Evolutionary conservation across 768 basidiomycete genomes (phyloP), one percentile per base, ranked within the genome.

Genomic region (Termitomyces sp.): DNA sequence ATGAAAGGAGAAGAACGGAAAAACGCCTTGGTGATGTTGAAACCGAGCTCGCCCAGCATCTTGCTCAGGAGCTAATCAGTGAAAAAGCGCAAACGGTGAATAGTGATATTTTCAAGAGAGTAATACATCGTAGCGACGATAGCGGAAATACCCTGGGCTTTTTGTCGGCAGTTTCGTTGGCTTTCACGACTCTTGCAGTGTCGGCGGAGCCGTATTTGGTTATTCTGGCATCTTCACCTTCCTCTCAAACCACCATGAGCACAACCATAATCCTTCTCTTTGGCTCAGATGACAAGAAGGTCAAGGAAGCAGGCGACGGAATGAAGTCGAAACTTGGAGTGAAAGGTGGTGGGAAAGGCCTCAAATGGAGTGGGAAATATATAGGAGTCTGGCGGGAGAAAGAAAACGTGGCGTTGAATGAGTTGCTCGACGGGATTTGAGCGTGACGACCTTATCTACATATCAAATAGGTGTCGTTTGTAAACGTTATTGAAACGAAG

Each of bases 331-430:
- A 79, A 62, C 73, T 88, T 31, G 75, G 76, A 9, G 76, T 88
- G 49, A 93, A 87, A 73, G 91, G 91, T 7, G 91, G 91, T 12
- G 89, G 91, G 4, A 91, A 88, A 66, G 90, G 88, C 1, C 63
- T 74, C 18, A 82, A 80, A 64, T 92, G 90, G 87, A 91, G 89
- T 61, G 90, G 91, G 11, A 88, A 91, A 68, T 80, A 78, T 57
- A 76, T 70, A 7, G 89, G 89, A 0, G 79, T 84, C 15, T 89
- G 87, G 87, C 81, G 79, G 64, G 76, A 74, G 5, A 76, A 75
- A 59, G 83, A 86, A 62, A 72, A 71, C 27, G 65, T 60, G 9
- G 48, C 63, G 1, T 71, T 84, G 4, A 71, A 75, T 6, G 75
- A 76, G 18, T 60, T 82, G 15, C 68, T 84, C 22, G 62, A 57